Base-by-base conservation (phyloP, 441 rosid genomes). In the Gossypium trilobum region DNA sequence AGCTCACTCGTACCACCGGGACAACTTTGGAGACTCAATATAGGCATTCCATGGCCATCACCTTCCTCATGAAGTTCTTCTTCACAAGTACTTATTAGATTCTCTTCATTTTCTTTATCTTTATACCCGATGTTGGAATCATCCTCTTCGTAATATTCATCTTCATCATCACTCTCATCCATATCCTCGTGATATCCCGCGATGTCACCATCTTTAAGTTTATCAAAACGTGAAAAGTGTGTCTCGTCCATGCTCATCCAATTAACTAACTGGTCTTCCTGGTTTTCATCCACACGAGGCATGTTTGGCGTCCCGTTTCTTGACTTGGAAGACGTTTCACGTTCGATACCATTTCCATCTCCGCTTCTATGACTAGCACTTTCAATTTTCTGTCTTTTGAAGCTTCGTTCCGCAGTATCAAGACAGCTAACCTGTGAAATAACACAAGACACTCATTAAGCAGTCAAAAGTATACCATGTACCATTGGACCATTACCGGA, bases 221-320 rank as follows among this genome's bases (percentile, higher is more conserved):
- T 77, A 67, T 77, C 83, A 64, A 14, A 44, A 68, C 69, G 74
- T 74, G 51, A 70, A 75, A 79, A 61, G 54, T 61, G 76, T 16
- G 78, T 70, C 8, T 81, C 84, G 57, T 83, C 82, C 78, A 69
- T 71, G 79, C 78, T 78, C 82, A 80, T 83, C 86, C 82, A 80
- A 74, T 73, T 79, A 63, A 87, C 86, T 61, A 85, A 55, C 22
- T 13, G 66, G 67, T 66, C 78, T 61, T 75, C 71, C 2, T 22
- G 50, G 57, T 67, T 74, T 58, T 63, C 62, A 57, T 68, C 76
- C 23, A 48, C 73, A 0, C 54, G 22, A 48, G 27, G 68, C 44
- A 25, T 22, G 62, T 55, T 17, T 31, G 29, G 60, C 29, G 44
- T 27, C 10, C 42, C 78, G 20, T 59, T 62, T 29, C 71, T 70